Evolutionary conservation across 495 filamentous ascomycete genomes (phyloP), one percentile per base, ranked within the genome.

Genomic region (Penicillium nucicola): DNA sequence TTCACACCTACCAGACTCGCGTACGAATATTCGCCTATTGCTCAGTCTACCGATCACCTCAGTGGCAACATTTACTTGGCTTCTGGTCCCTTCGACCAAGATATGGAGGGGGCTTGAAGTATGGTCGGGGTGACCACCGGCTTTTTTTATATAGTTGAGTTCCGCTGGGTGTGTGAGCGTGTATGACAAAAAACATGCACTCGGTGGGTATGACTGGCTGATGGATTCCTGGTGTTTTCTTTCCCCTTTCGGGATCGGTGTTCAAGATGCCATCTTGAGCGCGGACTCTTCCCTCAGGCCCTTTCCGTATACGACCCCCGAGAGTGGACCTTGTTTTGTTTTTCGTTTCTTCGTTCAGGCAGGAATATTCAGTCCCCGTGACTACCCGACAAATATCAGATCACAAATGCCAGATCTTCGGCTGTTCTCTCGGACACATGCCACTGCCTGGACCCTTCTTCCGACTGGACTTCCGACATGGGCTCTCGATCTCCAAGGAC

Each of bases 1-100:
- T 76, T 76, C 42, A 54, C 59, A 4, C 50, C 56, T 4, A 76
- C 72, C 8, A 41, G 44, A 11, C 62, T 66, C 17, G 67, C 70
- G 31, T 33, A 44, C 14, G 56, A 56, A 12, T 59, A 65, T 30
- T 62, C 67, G 12, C 32, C 48, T 10, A 42, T 61, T 9, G 63
- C 66, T 9, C 53, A 58, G 44, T 18, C 38, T 9, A 50, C 59
- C 17, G 58, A 47, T 8, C 34, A 40, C 7, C 55, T 64, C 6
- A 48, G 30, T 42, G 61, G 58, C 33, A 50, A 31, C 1, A 25
- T 34, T 20, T n/a, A 42, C 5, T 33, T n/a, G 11, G 18, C 2
- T 31, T 2, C 15, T 5, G 33, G 32, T 6, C 28, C 25, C 1
- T 6, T 13, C 0, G 44, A 59, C 20, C 25, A 36, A 15, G 47